Conservation (phyloP, 257 asterid species). For the Primulina tabacum region DNA sequence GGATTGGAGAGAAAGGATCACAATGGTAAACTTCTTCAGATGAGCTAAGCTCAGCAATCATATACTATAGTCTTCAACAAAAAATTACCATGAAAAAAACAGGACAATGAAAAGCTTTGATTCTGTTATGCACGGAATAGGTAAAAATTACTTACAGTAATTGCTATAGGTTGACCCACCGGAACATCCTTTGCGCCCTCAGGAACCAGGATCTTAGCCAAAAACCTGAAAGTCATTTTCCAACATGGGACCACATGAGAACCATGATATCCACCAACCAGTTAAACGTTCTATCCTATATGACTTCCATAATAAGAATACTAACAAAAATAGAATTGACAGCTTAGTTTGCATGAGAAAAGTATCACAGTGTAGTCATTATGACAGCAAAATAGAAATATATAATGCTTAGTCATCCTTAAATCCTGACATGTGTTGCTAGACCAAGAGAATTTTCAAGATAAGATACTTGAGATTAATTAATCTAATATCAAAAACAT, state of each 20-base stretch:
- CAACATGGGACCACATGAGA: constrained; percentile 9
- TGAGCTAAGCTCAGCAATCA: constrained; percentile 24
- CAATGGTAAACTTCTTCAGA: constrained; percentile 13
- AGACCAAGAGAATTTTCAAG: constrained; percentile 3
- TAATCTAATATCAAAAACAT: constrained; percentile 10
- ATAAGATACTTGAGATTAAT: neutral
- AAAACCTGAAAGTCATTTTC: constrained; percentile 53
- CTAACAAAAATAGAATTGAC: neutral
- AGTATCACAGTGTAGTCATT: neutral
- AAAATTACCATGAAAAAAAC: constrained; percentile 16
- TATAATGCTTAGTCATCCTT: constrained; percentile 15
- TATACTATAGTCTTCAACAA: constrained; percentile 20
- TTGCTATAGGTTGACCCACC: constrained; percentile 95
- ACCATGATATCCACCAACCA: neutral
- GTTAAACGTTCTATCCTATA: neutral
- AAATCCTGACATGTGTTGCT: neutral
- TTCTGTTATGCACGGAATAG: constrained; percentile 20
- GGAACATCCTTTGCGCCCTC: constrained; percentile 98
- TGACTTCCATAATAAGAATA: neutral
- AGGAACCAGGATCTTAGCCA: constrained; percentile 90
- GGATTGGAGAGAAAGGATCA: constrained; percentile 18
- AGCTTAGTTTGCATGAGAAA: constrained; percentile 4
- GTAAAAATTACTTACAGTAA: constrained; percentile 59
- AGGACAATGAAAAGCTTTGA: constrained; percentile 12
- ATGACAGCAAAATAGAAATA: constrained; percentile 11